Evolutionary conservation across 2,329 filamentous ascomycete genomes (phyloP).

Genomic region (Achaetomium macrosporum): DNA sequence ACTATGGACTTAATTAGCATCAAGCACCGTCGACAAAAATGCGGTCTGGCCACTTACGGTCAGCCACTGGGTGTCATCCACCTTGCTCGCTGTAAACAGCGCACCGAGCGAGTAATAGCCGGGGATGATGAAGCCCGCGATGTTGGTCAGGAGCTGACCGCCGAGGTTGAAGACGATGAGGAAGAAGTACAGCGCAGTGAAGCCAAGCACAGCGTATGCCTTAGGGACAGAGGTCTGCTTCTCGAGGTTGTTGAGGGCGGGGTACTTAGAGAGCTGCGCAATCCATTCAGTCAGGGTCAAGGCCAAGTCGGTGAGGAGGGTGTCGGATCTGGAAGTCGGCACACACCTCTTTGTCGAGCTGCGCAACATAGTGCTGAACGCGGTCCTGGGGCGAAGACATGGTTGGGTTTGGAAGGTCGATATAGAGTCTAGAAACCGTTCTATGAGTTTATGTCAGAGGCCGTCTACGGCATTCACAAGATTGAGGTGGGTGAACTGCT

Average conservation of each 20-base stretch:
- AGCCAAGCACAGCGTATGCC: slow-evolving; percentile 73
- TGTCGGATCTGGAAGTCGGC: slow-evolving; percentile 4
- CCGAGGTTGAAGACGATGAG: slow-evolving; percentile 90
- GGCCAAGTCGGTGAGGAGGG: slow-evolving; percentile 4
- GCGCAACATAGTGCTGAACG: slow-evolving; percentile 67
- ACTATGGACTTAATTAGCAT: slow-evolving; percentile 47
- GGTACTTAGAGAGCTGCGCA: slow-evolving; percentile 75
- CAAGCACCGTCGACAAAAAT: not conserved
- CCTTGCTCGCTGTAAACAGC: slow-evolving; percentile 64
- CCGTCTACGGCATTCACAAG: slow-evolving; percentile 10
- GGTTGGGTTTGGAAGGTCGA: slow-evolving; percentile 29
- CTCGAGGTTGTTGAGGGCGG: slow-evolving; percentile 76
- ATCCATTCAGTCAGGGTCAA: slow-evolving; percentile 15
- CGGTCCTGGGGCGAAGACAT: slow-evolving; percentile 73
- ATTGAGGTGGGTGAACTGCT: no score
- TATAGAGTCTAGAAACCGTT: not conserved
- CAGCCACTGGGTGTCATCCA: slow-evolving; percentile 77
- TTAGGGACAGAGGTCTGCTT: slow-evolving; percentile 78
- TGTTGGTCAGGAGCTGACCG: slow-evolving; percentile 80
- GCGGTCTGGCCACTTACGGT: slow-evolving; percentile 47
- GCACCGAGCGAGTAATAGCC: slow-evolving; percentile 79
- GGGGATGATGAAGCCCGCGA: slow-evolving; percentile 76
- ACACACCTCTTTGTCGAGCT: slow-evolving; percentile 78
- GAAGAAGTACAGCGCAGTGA: slow-evolving; percentile 78
- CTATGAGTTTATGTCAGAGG: slow-evolving; percentile 16